These are phyloP conservation scores for Neurospora terricola DNA, from an alignment of 495 filamentous ascomycete genomes.

Conservation along the genomic window DNA sequence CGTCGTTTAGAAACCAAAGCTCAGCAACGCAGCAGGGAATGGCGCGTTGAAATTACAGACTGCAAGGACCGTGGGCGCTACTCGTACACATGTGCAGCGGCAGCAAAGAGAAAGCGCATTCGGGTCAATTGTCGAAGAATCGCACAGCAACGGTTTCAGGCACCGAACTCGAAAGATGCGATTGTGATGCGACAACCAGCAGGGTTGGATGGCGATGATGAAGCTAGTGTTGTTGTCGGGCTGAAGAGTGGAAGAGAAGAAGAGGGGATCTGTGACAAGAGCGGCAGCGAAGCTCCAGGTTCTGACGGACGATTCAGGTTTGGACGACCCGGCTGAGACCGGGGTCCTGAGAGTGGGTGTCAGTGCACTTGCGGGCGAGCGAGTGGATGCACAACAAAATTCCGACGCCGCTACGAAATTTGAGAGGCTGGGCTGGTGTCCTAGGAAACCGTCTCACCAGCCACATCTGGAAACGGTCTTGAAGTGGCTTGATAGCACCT, in stretches of 20 bases:
- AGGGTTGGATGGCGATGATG: slow-evolving; percentile 11
- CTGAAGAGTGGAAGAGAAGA: slow-evolving; percentile 6
- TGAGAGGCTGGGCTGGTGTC: slow-evolving; percentile 21
- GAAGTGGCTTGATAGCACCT: neutral
- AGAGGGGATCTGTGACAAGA: slow-evolving; percentile 1
- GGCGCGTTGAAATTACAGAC: slow-evolving; percentile 11
- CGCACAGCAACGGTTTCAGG: neutral
- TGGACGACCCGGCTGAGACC: neutral
- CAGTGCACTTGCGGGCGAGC: slow-evolving; percentile 1
- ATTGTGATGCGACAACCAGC: slow-evolving; percentile 14
- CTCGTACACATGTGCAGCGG: slow-evolving; percentile 6
- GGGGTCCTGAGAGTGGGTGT: slow-evolving; percentile 1
- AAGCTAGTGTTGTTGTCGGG: slow-evolving; percentile 3
- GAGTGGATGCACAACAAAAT: neutral
- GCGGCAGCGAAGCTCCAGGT: neutral
- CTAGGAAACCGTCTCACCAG: slow-evolving; percentile 13
- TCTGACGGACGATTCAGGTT: neutral
- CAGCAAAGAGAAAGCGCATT: slow-evolving; percentile 3
- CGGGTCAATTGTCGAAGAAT: slow-evolving; percentile 1
- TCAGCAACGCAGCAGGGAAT: slow-evolving; percentile 7
- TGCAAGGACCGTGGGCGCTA: neutral
- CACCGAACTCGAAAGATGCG: slow-evolving; percentile 1
- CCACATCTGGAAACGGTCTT: slow-evolving; percentile 4
- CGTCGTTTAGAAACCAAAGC: slow-evolving; percentile 17
- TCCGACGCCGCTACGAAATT: slow-evolving; percentile 14